Base-by-base conservation (phyloP, 75 land plant genomes). In the Sequoia sempervirens region DNA sequence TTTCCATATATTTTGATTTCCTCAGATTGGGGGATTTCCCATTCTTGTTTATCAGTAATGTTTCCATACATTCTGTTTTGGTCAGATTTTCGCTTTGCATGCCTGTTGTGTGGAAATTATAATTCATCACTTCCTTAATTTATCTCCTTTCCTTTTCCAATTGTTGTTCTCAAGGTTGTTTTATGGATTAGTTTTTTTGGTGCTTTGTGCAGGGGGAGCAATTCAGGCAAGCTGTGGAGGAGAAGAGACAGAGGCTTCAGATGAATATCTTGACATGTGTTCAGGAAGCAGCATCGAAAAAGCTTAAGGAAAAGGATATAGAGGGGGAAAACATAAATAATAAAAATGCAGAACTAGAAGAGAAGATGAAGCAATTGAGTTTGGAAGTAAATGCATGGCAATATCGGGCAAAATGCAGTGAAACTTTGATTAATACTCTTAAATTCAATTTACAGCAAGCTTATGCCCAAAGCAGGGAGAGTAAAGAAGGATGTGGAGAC, bases 401-500 rank as follows among this genome's bases (percentile, higher is more conserved):
- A 74, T 88, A 89, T 28, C 83, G 88, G n/a, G 93, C 93, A 6
- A 87, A 90, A 38, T 88, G 89, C 88, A 90, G 83, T 75, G 97
- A 95, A 78, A 86, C 86, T 82, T 89, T 92, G 93, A 87, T 93
- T 9, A 83, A 85, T 9, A 66, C 88, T n/a, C 92, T 95, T 58
- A 89, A 82, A 79, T 74, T 76, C 56, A 95, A 90, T 86, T 90
- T 95, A 23, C 93, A 95, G 85, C 95, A 93, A 69, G 91, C 91
- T 1, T 85, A 90, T 74, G 91, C 91, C 34, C 91, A 90, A 70
- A 88, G 88, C 82, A 87, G 89, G 82, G 98, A 93, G 80, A 87
- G 89, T 56, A 92, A 88, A 80, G 99, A 96, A 87, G 94, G 97
- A 18, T 89, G 91, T 85, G 97, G 97, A 18, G 95, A 95, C 70